Evolutionary conservation across 768 basidiomycete species (phyloP), one percentile per base, ranked within the genome.

Genomic region (Mycena rebaudengoi): DNA sequence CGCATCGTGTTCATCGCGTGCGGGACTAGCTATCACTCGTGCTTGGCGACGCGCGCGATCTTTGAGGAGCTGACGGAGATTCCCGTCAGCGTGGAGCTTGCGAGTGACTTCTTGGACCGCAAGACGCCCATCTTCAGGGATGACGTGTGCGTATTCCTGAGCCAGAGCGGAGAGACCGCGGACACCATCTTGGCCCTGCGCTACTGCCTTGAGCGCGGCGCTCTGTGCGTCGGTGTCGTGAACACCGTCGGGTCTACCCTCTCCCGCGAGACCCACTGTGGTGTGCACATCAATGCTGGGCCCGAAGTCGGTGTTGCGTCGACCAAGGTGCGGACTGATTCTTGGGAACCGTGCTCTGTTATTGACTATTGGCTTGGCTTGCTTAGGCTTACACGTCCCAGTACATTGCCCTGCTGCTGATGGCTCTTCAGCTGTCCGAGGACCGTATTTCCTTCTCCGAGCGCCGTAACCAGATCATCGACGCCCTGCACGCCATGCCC

Each of bases 81-180:
- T 69, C 98, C 98, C 14, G 95, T 98, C 70, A 91, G 94, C 71
- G 91, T 99, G 58, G 98, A 99, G 80, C 85, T 99, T 55, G 98
- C 98, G 14, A 96, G 94, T 62, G 98, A 99, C 80, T 99, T 99
- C 85, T 81, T 99, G 73, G 98, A 99, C 80, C 88, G 98, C 77
- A 97, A 96, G 85, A 99, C 97, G 0, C 98, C 98, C 10, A 99
- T 99, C 78, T 99, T 99, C 91, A 86, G 98, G 73, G 98, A 99
- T 76, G 98, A 99, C 71, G 91, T 98, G 62, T 96, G 95, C 71
- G 85, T 99, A 69, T 98, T 99, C 82, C 84, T 99, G 67, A 95
- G 93, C 66, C 98, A 99, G 79, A 97, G 95, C 68, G 98, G 98
- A 62, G 98, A 99, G 83, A 99, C 98, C 1, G 98, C 98, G 37